phyloP scores from a whole-genome alignment of 768 basidiomycete species.

The Lentinus brumalis region DNA sequence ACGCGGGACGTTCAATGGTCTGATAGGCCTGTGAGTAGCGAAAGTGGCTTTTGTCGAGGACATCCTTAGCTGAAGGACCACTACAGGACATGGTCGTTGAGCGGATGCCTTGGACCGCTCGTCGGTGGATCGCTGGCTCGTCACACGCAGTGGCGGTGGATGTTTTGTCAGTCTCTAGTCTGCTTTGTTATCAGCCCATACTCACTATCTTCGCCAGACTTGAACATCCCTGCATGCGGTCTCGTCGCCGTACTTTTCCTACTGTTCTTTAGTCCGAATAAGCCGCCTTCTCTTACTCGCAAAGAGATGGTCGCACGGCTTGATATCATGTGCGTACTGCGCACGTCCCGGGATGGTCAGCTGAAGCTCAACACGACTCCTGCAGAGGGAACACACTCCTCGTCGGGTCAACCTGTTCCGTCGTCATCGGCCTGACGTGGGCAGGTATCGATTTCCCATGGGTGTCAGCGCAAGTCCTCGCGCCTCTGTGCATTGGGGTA shows the following conservation, averaged over 20 bases:
- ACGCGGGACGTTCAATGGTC: constrained; percentile 14
- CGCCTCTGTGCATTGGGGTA: constrained; percentile 37
- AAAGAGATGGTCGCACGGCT: background rate
- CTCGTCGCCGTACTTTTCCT: too few relatives aligned
- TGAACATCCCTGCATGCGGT: background rate
- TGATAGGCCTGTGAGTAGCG: constrained; percentile 11
- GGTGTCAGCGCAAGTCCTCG: constrained; percentile 33
- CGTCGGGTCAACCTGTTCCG: constrained; percentile 17
- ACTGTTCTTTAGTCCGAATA: too few relatives aligned
- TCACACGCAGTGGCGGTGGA: constrained; percentile 2
- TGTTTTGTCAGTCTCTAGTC: constrained; percentile 5
- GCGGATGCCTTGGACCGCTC: constrained; percentile 28
- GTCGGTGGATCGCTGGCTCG: constrained; percentile 30
- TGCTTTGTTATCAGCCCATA: too few relatives aligned
- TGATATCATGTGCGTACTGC: background rate
- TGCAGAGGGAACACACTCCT: constrained; percentile 28
- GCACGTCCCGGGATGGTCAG: background rate
- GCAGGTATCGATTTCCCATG: constrained; percentile 40
- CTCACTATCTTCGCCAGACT: background rate
- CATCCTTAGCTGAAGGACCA: too few relatives aligned
- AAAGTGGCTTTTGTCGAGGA: constrained; percentile 9
- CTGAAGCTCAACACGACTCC: background rate
- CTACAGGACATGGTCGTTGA: constrained; percentile 19
- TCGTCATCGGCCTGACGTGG: constrained; percentile 29
- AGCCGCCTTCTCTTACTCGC: background rate